Evolutionary conservation across 441 rosid species (phyloP), one percentile per base, ranked within the genome.

Genomic region (Erodium chrysanthum): DNA sequence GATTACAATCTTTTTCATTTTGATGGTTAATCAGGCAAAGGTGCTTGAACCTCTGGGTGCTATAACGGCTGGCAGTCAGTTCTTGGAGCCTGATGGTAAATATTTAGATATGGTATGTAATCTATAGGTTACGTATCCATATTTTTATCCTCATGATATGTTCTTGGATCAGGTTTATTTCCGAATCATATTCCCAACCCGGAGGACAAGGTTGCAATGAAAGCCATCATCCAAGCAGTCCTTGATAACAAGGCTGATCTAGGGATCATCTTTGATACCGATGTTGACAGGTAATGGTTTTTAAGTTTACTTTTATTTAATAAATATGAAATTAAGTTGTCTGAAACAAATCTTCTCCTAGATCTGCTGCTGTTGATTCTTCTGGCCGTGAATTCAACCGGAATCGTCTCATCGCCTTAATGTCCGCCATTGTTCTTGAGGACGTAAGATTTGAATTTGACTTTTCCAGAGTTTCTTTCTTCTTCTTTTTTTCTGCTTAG

Each of bases 291-390:
- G 99, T 94, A 75, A 48, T 48, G 20, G 1, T 15, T 52, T 67
- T 11, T 63, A 37, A 1, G 20, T 23, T 69, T 18, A 11, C 73
- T 64, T 68, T 27, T 68, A 44, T 75, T 11, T 73, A n/a, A n/a
- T n/a, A n/a, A n/a, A n/a, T n/a, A n/a, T n/a, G n/a, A n/a, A n/a
- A 15, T 61, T 33, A 50, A 44, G 15, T 31, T 74, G 67, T 52
- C 44, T 61, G 71, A 22, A 31, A 40, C 18, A 48, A 29, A 9
- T 31, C 61, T 76, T 75, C 29, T 44, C 71, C 46, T 73, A 91
- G 99, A 84, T 94, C 97, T 82, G 99, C 99, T 78, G 99, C 96
- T 68, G 99, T 94, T 80, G 99, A 94, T 81, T 87, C 94, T 65
- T 65, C 84, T 68, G 97, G 97, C 60, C 85, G 79, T 33, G 97